Evolutionary conservation across 1,284 basidiomycete species (phyloP), one percentile per base, ranked within the genome.

Genomic region (Sanghuangporus baumii): DNA sequence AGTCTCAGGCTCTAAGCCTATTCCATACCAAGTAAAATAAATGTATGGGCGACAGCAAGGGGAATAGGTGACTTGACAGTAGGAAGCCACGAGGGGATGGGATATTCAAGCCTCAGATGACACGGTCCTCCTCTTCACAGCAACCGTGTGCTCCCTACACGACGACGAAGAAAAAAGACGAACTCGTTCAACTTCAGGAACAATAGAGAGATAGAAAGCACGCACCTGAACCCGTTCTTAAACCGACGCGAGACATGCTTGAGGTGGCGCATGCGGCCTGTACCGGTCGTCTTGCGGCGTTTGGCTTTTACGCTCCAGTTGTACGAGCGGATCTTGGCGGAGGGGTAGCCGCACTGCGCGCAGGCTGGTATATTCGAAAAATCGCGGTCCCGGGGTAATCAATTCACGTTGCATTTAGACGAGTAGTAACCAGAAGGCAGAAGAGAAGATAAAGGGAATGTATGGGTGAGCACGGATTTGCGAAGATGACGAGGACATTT

Each of bases 241-340:
- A 96, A 96, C 71, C 93, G 86, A 74, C 93, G 87, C 69, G 89
- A 87, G 59, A 97, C 95, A 63, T 82, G 77, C 86, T 96, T 97
- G 79, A 99, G 86, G 87, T 96, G 88, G 69, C 84, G 83, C 95
- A 98, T 97, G 74, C 96, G 87, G 69, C 96, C 96, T 71, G 96
- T 96, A 70, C 96, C 96, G 69, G 96, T 95, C 62, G 95, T 97
- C 88, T 97, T 96, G 88, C 96, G 90, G 81, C 96, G 90, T 88
- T 98, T 98, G 65, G 96, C 96, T 87, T 99, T 99, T 76, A 89
- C 85, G 70, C 94, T 94, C 96, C 96, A 99, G 80, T 98, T 91
- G 80, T 88, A 98, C 72, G 93, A 96, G 74, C 96, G 89, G 73
- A 96, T 81, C 82, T 95, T 98, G 67, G 96, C 96, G 64, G 93